phyloP scores from a whole-genome alignment of 345 rosid genomes.

The Camelina neglecta region DNA sequence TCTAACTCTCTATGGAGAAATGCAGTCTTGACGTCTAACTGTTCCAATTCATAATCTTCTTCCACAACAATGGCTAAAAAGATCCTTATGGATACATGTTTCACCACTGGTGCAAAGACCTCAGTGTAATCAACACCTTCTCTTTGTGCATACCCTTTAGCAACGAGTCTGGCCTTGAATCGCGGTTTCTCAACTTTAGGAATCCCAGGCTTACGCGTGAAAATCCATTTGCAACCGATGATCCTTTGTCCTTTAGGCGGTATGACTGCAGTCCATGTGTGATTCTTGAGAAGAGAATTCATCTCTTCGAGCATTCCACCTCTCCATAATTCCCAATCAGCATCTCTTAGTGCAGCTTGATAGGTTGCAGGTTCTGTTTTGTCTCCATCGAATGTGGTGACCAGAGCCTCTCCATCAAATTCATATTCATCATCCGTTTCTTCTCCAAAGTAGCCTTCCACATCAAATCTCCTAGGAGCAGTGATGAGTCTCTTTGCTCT shows the following conservation, averaged over 20 bases:
- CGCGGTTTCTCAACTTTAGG: not conserved
- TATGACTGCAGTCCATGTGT: not conserved
- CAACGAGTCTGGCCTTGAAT: not conserved
- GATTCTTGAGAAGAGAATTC: not conserved
- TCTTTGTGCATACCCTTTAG: no score
- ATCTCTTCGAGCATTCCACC: not conserved
- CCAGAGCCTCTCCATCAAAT: not conserved
- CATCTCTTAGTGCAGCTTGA: not conserved
- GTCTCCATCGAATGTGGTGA: not conserved
- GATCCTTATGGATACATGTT: no score
- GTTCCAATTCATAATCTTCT: no score
- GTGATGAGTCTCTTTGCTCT: not conserved
- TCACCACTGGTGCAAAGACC: no score
- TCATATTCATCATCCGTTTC: not conserved
- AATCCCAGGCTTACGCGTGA: slow-evolving; percentile 1
- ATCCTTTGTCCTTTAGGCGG: not conserved
- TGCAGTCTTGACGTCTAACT: no score
- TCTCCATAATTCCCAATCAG: not conserved
- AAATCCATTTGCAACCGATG: not conserved
- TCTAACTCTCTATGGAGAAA: no score
- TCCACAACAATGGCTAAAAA: no score
- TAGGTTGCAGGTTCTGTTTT: not conserved
- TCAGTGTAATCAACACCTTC: no score
- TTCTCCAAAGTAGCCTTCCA: not conserved
- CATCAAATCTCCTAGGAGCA: not conserved